phyloP scores from a whole-genome alignment of 2,329 filamentous ascomycete species.

The Zymoseptoria pseudotritici region DNA sequence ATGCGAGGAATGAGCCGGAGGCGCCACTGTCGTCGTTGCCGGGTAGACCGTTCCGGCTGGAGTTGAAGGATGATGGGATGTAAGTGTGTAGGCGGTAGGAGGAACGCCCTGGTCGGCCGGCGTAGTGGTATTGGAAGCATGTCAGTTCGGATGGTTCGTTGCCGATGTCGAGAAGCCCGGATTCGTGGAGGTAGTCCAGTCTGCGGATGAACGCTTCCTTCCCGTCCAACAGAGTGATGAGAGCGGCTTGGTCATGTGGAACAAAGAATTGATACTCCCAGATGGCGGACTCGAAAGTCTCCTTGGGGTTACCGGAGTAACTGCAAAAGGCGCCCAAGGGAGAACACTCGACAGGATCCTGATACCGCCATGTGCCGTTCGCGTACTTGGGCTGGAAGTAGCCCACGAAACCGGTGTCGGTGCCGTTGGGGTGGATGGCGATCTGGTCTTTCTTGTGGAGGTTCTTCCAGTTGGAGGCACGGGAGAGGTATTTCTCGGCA shows the following conservation, averaged over 20 bases:
- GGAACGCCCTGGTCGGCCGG: conserved; percentile 30
- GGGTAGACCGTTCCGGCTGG: conserved; percentile 10
- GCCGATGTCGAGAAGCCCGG: conserved; percentile 36
- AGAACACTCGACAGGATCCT: conserved; percentile 49
- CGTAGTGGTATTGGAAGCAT: conserved; percentile 39
- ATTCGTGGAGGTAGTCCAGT: conserved; percentile 36
- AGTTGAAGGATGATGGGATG: conserved; percentile 17
- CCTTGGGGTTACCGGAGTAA: conserved; percentile 45
- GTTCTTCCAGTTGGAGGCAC: conserved; percentile 63
- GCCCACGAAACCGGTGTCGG: conserved; percentile 56
- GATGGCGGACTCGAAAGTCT: conserved; percentile 63
- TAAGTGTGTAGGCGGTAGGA: conserved; percentile 15
- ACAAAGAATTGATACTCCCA: conserved; percentile 64
- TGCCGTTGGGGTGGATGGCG: conserved; percentile 45
- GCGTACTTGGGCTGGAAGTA: conserved; percentile 62
- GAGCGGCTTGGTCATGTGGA: conserved; percentile 34
- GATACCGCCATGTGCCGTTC: conserved; percentile 60
- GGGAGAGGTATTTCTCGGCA: conserved; percentile 52
- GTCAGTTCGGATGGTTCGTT: conserved; percentile 40
- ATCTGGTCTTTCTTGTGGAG: conserved; percentile 58
- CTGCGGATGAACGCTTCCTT: conserved; percentile 31
- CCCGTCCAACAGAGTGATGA: conserved; percentile 34
- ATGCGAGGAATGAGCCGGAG: conserved; percentile 16
- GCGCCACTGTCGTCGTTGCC: conserved; percentile 21
- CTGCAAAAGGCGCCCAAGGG: conserved; percentile 46